Conservation (phyloP, 306 rosid genomes). For the Dalbergia cultrata region DNA sequence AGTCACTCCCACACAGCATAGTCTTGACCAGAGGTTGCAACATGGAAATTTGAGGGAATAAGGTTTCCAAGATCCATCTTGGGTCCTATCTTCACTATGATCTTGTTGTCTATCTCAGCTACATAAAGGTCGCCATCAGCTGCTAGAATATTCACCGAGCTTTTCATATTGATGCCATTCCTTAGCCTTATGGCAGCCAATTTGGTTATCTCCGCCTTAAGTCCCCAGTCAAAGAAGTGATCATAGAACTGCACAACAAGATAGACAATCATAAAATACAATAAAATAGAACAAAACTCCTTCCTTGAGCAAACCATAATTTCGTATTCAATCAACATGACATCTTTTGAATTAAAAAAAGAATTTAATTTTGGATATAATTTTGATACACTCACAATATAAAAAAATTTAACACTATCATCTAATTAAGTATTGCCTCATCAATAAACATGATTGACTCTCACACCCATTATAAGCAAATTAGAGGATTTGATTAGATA, state of each 20-base stretch:
- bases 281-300: background rate
- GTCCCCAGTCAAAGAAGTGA: slow-evolving; percentile 76
- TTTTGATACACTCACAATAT: too few relatives aligned
- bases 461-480: too few relatives aligned
- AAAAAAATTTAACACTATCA: too few relatives aligned
- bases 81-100: slow-evolving; percentile 80
- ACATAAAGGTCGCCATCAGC: slow-evolving; percentile 69
- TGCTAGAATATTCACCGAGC: slow-evolving; percentile 67
- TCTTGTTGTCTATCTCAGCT: slow-evolving; percentile 66
- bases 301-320: slow-evolving; percentile 9
- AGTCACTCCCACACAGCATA: slow-evolving; percentile 74
- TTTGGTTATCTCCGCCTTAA: slow-evolving; percentile 62
- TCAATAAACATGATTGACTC: too few relatives aligned
- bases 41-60: slow-evolving; percentile 60
- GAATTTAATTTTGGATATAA: too few relatives aligned
- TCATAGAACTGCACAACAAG: slow-evolving; percentile 75
- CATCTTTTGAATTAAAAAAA: background rate
- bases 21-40: slow-evolving; percentile 65
- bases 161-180: slow-evolving; percentile 60
- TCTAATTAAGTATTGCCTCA: too few relatives aligned
- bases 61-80: slow-evolving; percentile 62
- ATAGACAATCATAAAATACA: background rate
- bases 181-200: slow-evolving; percentile 59
- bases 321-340: background rate
- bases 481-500: too few relatives aligned